phyloP scores from a whole-genome alignment of 768 basidiomycete genomes.

The Podaxis sp. region DNA sequence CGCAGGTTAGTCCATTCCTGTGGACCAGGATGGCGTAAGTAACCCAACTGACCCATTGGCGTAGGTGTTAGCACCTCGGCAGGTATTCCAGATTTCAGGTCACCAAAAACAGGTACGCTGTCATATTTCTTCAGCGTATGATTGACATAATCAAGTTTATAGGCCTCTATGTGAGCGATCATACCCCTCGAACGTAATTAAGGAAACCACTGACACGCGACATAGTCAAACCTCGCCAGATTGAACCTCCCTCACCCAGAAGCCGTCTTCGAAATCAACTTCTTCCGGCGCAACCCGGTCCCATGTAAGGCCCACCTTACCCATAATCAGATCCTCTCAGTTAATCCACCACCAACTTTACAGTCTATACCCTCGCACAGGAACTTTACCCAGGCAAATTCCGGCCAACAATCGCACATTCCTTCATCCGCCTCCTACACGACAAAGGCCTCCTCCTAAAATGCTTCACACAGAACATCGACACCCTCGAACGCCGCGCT shows the following conservation, averaged over 20 bases:
- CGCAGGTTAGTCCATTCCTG: slow-evolving; percentile 48
- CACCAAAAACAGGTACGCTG: slow-evolving; percentile 73
- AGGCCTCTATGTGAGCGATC: slow-evolving; percentile 56
- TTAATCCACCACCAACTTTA: neutral
- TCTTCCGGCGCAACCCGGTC: slow-evolving; percentile 76
- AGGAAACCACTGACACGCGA: neutral
- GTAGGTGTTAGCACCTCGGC: slow-evolving; percentile 76
- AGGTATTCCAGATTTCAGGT: slow-evolving; percentile 89
- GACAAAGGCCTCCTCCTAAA: slow-evolving; percentile 66
- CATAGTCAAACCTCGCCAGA: slow-evolving; percentile 74
- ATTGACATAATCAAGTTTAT: neutral
- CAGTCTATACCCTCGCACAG: slow-evolving; percentile 89
- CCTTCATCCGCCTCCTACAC: slow-evolving; percentile 84
- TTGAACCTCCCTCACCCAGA: slow-evolving; percentile 89
- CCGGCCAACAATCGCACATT: slow-evolving; percentile 86
- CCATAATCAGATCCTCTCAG: neutral
- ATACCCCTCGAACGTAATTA: neutral
- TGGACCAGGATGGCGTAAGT: neutral
- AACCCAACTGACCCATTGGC: neutral
- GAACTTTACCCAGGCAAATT: slow-evolving; percentile 92
- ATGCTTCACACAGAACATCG: slow-evolving; percentile 91
- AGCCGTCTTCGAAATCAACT: slow-evolving; percentile 91
- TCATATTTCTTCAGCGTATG: neutral
- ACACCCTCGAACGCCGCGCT: slow-evolving; percentile 85
- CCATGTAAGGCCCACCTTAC: slow-evolving; percentile 56